Conservation (phyloP, 805 yeast genomes). For the Metschnikowia bowlesiae region DNA sequence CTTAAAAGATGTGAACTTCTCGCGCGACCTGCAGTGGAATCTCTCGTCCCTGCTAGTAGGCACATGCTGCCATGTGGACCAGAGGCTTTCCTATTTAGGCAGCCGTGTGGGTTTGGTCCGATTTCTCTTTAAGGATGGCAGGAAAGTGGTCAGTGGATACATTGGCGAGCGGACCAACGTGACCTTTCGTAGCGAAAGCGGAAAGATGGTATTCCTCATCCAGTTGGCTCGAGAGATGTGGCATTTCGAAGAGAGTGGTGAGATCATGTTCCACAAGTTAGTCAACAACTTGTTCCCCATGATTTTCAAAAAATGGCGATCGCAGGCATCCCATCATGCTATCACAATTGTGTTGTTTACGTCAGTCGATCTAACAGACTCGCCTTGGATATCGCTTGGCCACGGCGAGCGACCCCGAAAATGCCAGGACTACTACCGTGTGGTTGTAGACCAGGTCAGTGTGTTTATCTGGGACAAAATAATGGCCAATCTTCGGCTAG, state of each 20-base stretch:
- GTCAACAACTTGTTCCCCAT: slow-evolving; percentile 90
- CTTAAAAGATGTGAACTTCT: slow-evolving; percentile 72
- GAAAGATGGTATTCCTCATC: slow-evolving; percentile 73
- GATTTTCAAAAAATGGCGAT: slow-evolving; percentile 83
- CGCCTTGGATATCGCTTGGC: slow-evolving; percentile 53
- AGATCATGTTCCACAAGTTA: slow-evolving; percentile 85
- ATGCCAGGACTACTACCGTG: slow-evolving; percentile 78
- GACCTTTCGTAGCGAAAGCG: slow-evolving; percentile 88
- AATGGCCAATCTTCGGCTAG: slow-evolving; percentile 80
- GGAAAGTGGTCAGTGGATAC: slow-evolving; percentile 68
- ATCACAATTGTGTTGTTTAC: slow-evolving; percentile 87
- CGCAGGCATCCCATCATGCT: slow-evolving; percentile 81
- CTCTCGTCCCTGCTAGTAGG: slow-evolving; percentile 59
- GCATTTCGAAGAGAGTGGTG: slow-evolving; percentile 96
- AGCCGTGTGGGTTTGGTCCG: slow-evolving; percentile 60
- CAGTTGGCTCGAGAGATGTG: slow-evolving; percentile 96
- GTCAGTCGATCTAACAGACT: slow-evolving; percentile 57
- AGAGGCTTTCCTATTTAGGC: slow-evolving; percentile 58
- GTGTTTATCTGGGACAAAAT: slow-evolving; percentile 87
- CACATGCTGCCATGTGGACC: slow-evolving; percentile 62
- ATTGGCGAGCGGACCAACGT: slow-evolving; percentile 71
- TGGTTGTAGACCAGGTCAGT: slow-evolving; percentile 92
- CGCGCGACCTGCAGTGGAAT: slow-evolving; percentile 93
- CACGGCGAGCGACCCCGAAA: slow-evolving; percentile 69
- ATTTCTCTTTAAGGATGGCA: slow-evolving; percentile 63